These are phyloP conservation scores for Suillus subalutaceus DNA, from an alignment of 768 basidiomycete species.

Conservation along the genomic window DNA sequence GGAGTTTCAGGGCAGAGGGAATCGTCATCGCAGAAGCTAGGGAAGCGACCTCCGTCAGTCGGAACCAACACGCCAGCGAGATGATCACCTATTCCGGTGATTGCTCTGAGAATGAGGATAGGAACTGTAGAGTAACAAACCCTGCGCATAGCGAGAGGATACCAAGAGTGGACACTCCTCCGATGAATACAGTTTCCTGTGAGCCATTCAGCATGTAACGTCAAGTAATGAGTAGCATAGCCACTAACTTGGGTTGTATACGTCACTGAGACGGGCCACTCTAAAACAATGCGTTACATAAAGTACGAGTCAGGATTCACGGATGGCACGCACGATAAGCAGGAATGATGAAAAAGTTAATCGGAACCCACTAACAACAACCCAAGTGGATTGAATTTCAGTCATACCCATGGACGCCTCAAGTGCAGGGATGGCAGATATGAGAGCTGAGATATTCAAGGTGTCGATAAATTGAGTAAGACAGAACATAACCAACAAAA, in stretches of 20 bases:
- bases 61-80: background rate
- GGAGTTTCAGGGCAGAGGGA: constrained; percentile 51
- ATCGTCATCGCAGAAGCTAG: constrained; percentile 52
- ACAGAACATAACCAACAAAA: constrained; percentile 41
- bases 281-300: constrained; percentile 23
- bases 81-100: constrained; percentile 48
- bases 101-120: constrained; percentile 52
- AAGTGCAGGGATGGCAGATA: constrained; percentile 42
- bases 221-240: background rate
- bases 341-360: constrained; percentile 46
- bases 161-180: constrained; percentile 44
- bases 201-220: background rate
- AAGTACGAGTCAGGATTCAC: background rate
- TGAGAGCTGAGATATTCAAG: constrained; percentile 43
- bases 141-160: constrained; percentile 47
- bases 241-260: constrained; percentile 44
- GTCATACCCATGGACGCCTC: constrained; percentile 22
- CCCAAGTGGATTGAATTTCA: constrained; percentile 37
- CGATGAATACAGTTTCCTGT: constrained; percentile 45
- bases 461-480: constrained; percentile 46
- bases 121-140: constrained; percentile 50
- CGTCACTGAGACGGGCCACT: constrained; percentile 42
- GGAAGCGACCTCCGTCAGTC: constrained; percentile 2
- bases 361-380: constrained; percentile 46
- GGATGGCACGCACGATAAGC: constrained; percentile 21